A percentile compares a stretch with the other conserved stretches of the same genome.
Evolutionary conservation across 345 rosid species (phyloP).

Genomic region (Lepidium aucheri): DNA sequence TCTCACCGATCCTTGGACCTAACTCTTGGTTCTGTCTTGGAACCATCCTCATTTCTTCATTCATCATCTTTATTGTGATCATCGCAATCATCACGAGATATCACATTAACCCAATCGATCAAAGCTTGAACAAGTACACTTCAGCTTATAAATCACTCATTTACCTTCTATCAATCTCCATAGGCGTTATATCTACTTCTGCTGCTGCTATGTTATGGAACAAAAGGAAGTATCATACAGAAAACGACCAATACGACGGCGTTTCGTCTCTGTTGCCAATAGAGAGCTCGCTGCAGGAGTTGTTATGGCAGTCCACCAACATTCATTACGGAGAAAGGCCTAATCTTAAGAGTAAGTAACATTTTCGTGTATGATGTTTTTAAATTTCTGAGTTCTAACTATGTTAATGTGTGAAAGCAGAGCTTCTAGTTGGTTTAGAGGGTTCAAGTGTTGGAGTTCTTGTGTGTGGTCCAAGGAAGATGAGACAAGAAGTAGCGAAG

Average conservation of each 20-base stretch:
- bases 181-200: constrained; percentile 38
- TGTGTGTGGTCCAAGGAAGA: constrained; percentile 61
- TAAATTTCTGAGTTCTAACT: not conserved
- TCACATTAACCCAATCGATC: constrained; percentile 52
- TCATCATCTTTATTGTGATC: constrained; percentile 42
- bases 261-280: constrained; percentile 26
- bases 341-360: constrained; percentile 59
- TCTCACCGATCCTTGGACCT: constrained; percentile 57
- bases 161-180: constrained; percentile 36
- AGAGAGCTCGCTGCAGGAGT: constrained; percentile 53
- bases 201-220: constrained; percentile 50
- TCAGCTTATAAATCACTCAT: constrained; percentile 22
- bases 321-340: constrained; percentile 62
- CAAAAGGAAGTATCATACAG: constrained; percentile 36
- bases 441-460: constrained; percentile 63
- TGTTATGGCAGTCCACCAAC: constrained; percentile 37
- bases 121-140: constrained; percentile 22
- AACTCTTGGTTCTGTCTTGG: constrained; percentile 72
- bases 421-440: constrained; percentile 32
- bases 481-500: constrained; percentile 61
- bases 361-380: not conserved
- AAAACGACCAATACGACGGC: constrained; percentile 29
- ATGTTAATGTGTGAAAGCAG: constrained; percentile 28
- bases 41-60: constrained; percentile 56
- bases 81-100: constrained; percentile 49